These are phyloP conservation scores for Podosphaera xanthii DNA, from an alignment of 2,329 filamentous ascomycete species.

Conservation along the genomic window DNA sequence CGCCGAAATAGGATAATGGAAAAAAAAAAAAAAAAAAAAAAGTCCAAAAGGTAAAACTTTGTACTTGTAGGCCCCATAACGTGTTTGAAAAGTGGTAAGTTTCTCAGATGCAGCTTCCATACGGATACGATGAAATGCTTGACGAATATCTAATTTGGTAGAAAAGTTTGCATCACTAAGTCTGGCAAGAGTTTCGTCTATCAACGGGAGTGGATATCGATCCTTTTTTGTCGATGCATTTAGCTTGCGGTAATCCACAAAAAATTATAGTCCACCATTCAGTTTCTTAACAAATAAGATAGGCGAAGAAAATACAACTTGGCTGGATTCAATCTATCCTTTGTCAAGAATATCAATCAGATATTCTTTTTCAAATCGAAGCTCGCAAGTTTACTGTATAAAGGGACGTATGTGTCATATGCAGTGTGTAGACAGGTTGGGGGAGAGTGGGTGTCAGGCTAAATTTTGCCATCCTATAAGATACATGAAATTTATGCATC, in stretches of 20 bases:
- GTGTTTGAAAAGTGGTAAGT: not conserved
- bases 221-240: slow-evolving; percentile 1
- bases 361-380: not conserved
- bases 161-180: not conserved
- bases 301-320: not conserved
- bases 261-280: not conserved
- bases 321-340: not conserved
- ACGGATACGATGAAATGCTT: not conserved
- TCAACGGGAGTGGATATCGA: no score
- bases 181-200: not conserved
- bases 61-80: no score
- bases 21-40: no score
- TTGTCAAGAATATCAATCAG: not conserved
- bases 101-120: not conserved
- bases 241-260: not conserved
- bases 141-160: slow-evolving; percentile 1
- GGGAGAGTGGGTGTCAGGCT: no score
- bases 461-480: no score
- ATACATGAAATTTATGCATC: no score
- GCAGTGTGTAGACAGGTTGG: no score
- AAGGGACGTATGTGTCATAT: not conserved
- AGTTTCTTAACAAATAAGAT: not conserved
- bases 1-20: no score
- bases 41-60: not conserved
- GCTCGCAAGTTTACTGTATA: not conserved